A percentile compares a stretch with the other conserved stretches of the same genome.
Evolutionary conservation across 2,329 filamentous ascomycete genomes (phyloP).

Genomic region (Bretziella fagacearum): DNA sequence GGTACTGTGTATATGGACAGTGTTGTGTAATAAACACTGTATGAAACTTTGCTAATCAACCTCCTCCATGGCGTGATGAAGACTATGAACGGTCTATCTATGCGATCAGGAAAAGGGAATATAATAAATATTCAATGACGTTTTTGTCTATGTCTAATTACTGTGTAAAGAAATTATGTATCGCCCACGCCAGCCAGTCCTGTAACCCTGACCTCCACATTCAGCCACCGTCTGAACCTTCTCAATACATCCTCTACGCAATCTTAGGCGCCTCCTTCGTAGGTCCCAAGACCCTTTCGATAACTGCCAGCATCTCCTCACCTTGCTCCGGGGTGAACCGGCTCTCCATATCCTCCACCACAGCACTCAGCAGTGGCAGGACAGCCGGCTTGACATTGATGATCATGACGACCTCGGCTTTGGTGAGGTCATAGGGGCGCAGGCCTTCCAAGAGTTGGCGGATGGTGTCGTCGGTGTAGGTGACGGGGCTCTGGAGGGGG

Average conservation of each 20-base stretch:
- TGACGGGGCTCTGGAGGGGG: slow-evolving; percentile 36
- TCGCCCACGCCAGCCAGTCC: background rate
- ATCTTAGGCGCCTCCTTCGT: slow-evolving; percentile 20
- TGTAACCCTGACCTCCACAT: background rate
- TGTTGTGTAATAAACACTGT: background rate
- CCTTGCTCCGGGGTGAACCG: slow-evolving; percentile 44
- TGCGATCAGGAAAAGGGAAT: background rate
- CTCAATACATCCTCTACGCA: slow-evolving; percentile 18
- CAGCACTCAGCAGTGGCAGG: slow-evolving; percentile 39
- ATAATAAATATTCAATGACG: background rate
- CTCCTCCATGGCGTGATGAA: no score
- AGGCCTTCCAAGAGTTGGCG: slow-evolving; percentile 36
- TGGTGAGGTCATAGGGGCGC: slow-evolving; percentile 42
- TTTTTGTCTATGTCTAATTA: no score
- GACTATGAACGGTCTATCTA: background rate
- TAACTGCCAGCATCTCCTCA: slow-evolving; percentile 37
- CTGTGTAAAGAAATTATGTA: no score
- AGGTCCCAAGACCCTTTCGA: slow-evolving; percentile 40
- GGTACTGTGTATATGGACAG: no score
- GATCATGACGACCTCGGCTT: slow-evolving; percentile 52
- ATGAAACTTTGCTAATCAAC: background rate
- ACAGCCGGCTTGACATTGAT: slow-evolving; percentile 46
- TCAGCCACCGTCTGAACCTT: background rate
- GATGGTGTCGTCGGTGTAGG: slow-evolving; percentile 37
- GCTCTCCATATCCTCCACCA: slow-evolving; percentile 47